Base-by-base conservation (phyloP, 345 rosid species). In the Passiflora organensis region DNA sequence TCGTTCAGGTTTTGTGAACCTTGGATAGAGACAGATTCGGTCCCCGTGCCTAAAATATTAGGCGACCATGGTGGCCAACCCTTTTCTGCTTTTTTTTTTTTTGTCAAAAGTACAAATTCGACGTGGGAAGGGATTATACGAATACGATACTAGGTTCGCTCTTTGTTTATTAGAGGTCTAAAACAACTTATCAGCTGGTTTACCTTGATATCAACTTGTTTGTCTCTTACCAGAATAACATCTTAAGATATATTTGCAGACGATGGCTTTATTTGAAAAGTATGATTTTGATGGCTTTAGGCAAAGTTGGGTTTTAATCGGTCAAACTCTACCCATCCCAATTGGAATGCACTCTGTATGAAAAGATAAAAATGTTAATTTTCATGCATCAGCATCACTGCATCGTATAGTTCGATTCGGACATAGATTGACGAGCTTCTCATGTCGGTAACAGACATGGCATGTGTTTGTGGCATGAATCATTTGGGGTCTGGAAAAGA, bases 171-270 rank as follows among this genome's bases (percentile, higher is more conserved):
- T n/a, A n/a, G n/a, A n/a, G n/a, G n/a, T 19, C 54, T 44, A 34
- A 47, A 48, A 58, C 54, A 36, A 37, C 32, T 5, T 22, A 11
- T 6, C 32, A 39, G 20, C 37, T 39, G 55, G 64, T 38, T 59
- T 47, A 49, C 13, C 64, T 41, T 38, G 34, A 28, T 28, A 23
- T 54, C 64, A 24, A 38, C 49, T 55, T 49, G 64, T 48, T 48
- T 39, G 37, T 49, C 64, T 59, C 24, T 23, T 24, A 14, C 13
- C 5, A 6, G 15, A n/a, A n/a, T 4, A 10, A 17, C 22, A 46
- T 42, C 24, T 55, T 18, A n/a, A n/a, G n/a, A n/a, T n/a, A n/a
- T n/a, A n/a, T n/a, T n/a, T n/a, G n/a, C n/a, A n/a, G n/a, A n/a
- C n/a, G n/a, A n/a, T n/a, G n/a, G n/a, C n/a, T n/a, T n/a, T n/a